Evolutionary conservation across 2,329 filamentous ascomycete species (phyloP), one percentile per base, ranked within the genome.

Genomic region (Aschersonia sp.): DNA sequence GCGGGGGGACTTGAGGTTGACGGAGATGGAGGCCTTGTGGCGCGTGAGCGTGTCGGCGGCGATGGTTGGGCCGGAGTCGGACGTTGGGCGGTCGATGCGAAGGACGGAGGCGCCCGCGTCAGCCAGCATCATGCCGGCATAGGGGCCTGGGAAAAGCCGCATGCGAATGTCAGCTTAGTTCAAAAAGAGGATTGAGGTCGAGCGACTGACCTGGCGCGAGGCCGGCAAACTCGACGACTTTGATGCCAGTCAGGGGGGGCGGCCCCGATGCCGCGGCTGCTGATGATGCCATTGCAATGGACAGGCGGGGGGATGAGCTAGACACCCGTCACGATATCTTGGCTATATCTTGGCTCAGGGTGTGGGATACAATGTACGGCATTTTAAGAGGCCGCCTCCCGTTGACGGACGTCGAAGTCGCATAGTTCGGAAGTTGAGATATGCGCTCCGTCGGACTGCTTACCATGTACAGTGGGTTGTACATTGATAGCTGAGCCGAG

Each of bases 101-200:
- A 97, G 75, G 57, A 96, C 86, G 5, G 80, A 80, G 47, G 91
- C 91, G 58, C 91, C 91, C 54, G 88, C 87, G 66, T 96, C 89
- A 56, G 89, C 83, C 52, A 96, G 82, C 46, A 95, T 78, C 59
- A 96, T 78, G 57, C 89, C 89, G 45, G 88, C 84, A 63, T 92
- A 96, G 43, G 89, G 89, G 30, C 84, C 89, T 89, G 53, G 4
- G 20, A 10, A 1, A 12, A 1, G 30, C 40, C 43, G 40, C 28
- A 43, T 49, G 12, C n/a, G 20, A 20, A 20, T 20, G 20, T 20
- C 20, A 20, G 20, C 20, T 20, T 20, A 20, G 20, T 20, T 20
- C 20, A 28, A 31, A 7, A n/a, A 44, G 29, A 44, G 29, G 40
- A 12, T 2, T 10, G 9, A 28, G 28, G 40, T 9, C 5, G 9